These are phyloP conservation scores for Phytophthora pistaciae DNA, from an alignment of 352 stramenopile species.

Conservation along the genomic window DNA sequence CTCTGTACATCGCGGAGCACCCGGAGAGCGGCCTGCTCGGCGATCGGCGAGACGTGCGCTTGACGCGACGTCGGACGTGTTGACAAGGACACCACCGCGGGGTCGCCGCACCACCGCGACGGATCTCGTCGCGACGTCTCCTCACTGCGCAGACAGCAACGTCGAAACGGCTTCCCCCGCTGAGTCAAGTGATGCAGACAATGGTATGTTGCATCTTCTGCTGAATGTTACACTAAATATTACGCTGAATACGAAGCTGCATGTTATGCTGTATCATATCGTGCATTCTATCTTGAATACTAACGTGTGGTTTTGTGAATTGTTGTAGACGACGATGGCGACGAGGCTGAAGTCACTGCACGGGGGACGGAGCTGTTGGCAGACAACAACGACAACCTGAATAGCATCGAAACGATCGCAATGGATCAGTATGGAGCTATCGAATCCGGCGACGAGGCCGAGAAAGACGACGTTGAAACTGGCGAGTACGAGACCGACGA, in stretches of 20 bases:
- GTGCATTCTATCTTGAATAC: neutral
- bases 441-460: neutral
- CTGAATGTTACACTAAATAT: neutral
- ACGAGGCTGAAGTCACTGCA: neutral
- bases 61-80: neutral
- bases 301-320: neutral
- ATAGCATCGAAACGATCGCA: neutral
- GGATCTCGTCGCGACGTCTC: neutral
- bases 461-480: neutral
- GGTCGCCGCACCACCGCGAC: neutral
- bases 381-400: slow-evolving; percentile 21
- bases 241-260: neutral
- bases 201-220: neutral
- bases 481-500: neutral
- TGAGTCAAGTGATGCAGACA: neutral
- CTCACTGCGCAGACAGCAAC: neutral
- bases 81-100: neutral
- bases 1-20: neutral
- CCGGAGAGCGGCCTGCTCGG: neutral
- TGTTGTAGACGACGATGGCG: slow-evolving; percentile 3
- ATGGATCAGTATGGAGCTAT: neutral
- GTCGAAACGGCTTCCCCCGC: neutral
- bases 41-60: neutral
- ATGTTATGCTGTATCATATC: slow-evolving; percentile 5
- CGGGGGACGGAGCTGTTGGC: neutral